Base-by-base conservation (phyloP, 2,329 filamentous ascomycete genomes). In the Ceratocystiopsis minuta region DNA sequence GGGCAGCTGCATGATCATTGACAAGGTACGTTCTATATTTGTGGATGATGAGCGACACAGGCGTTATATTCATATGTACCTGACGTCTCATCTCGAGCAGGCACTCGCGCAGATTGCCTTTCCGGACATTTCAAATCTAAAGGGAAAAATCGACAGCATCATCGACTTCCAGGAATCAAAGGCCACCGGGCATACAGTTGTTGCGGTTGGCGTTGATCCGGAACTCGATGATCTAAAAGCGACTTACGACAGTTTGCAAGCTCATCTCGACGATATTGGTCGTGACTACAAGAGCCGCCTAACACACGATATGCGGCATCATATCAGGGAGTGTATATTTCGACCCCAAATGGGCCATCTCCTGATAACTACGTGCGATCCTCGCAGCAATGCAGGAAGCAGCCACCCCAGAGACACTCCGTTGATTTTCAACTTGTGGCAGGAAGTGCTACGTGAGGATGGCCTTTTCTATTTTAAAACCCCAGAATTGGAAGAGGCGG, bases 291-390 rank as follows among this genome's bases (percentile, higher is more conserved):
- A 28, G 7, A 28, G 24, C 24, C 24, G 24, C 11, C 11, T 28
- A 10, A 6, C 24, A 28, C 2, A 28, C 24, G 24, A 28, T 10
- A 10, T 28, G 24, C 7, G 24, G 11, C 24, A 28, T 9, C 9
- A 70, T 45, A 60, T 78, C 14, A 64, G 68, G 32, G 87, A 87
- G 42, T 92, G 92, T 47, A 80, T 90, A 16, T 94, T 90, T 55
- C 80, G 93, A 47, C 88, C 87, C 0, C 86, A 94, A 52, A 72
- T 95, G 34, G 90, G 90, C 0, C 98, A 95, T 54, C 70, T 95
- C 34, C 81, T 86, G 3, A 76, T 80, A 6, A 28, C 24, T 10
- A 10, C 7, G 24, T 10, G 24, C 24, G 24, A 28, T 10, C 24
- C 24, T 28, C 24, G 24, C 4, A 28, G 9, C 24, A 10, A 10